These are phyloP conservation scores for Fusarium sp. DNA, from an alignment of 2,329 filamentous ascomycete genomes.

Conservation along the genomic window DNA sequence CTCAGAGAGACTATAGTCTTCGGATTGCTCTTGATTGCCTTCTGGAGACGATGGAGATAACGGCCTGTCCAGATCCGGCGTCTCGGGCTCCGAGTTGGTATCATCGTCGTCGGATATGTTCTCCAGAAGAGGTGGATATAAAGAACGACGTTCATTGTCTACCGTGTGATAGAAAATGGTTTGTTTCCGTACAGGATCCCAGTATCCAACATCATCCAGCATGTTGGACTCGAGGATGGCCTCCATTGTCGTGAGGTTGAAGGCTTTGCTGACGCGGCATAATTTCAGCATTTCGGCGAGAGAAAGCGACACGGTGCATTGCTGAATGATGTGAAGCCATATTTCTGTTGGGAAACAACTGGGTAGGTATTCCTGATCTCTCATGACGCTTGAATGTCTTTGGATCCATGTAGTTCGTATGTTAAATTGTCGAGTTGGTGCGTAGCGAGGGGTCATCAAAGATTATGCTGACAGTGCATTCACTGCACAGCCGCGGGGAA, in stretches of 20 bases:
- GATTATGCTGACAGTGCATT: not conserved
- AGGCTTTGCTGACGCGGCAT: not conserved
- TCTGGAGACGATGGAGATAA: not conserved
- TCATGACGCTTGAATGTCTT: not conserved
- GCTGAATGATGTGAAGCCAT: not conserved
- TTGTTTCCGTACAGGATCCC: not conserved
- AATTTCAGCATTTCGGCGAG: not conserved
- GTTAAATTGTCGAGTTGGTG: not conserved
- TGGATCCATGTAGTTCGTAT: not conserved
- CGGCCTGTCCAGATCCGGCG: not conserved
- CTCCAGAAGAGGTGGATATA: not conserved
- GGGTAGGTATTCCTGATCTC: too few relatives aligned
- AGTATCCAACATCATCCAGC: not conserved
- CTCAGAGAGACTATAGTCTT: accelerated
- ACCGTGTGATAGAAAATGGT: not conserved
- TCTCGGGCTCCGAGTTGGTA: not conserved
- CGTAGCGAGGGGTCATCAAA: not conserved
- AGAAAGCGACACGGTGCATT: not conserved
- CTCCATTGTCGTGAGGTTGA: not conserved
- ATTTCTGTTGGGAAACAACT: not conserved
- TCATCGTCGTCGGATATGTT: not conserved
- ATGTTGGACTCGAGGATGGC: not conserved
- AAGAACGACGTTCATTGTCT: not conserved
- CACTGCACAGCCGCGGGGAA: not conserved
- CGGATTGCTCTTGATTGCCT: not conserved